A percentile compares a stretch with the other conserved stretches of the same genome.
These are phyloP conservation scores for Sphagnurus paluster DNA, from an alignment of 1,284 basidiomycete genomes.

Conservation along the genomic window DNA sequence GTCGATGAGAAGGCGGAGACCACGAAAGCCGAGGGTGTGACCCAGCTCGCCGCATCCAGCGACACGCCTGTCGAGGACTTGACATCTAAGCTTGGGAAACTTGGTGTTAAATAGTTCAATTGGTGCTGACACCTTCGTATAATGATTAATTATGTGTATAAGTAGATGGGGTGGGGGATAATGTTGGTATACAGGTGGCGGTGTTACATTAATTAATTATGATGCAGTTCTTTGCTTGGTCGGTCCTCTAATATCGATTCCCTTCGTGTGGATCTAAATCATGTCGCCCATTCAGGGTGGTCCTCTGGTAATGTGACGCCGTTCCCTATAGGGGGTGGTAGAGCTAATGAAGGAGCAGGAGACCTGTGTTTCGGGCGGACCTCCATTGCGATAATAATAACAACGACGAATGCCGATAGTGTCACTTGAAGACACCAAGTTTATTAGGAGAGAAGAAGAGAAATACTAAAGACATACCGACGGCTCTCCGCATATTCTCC, in stretches of 20 bases:
- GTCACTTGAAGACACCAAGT: slow-evolving; percentile 43
- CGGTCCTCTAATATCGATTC: background rate
- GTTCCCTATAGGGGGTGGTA: slow-evolving; percentile 17
- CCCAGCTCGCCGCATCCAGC: slow-evolving; percentile 10
- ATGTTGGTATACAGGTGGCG: slow-evolving; percentile 29
- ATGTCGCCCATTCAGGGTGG: slow-evolving; percentile 27
- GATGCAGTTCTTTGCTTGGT: slow-evolving; percentile 8
- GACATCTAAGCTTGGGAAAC: slow-evolving; percentile 31
- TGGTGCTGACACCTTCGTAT: slow-evolving; percentile 1
- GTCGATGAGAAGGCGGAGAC: background rate
- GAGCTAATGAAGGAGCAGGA: slow-evolving; percentile 22
- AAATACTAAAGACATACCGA: slow-evolving; percentile 53
- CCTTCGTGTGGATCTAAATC: slow-evolving; percentile 4
- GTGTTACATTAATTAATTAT: slow-evolving; percentile 26
- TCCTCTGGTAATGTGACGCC: slow-evolving; percentile 25
- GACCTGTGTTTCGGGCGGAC: slow-evolving; percentile 46
- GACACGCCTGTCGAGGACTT: slow-evolving; percentile 24
- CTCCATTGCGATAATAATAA: slow-evolving; percentile 71
- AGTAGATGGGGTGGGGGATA: slow-evolving; percentile 13
- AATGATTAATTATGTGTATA: slow-evolving; percentile 17
- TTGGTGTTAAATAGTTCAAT: slow-evolving; percentile 18
- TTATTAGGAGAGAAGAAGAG: slow-evolving; percentile 4
- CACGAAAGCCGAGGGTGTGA: slow-evolving; percentile 1
- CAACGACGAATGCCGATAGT: slow-evolving; percentile 61
- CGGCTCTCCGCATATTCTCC: slow-evolving; percentile 87